These are phyloP conservation scores for Ascochyta koolunga DNA, from an alignment of 2,329 filamentous ascomycete species.

Conservation along the genomic window DNA sequence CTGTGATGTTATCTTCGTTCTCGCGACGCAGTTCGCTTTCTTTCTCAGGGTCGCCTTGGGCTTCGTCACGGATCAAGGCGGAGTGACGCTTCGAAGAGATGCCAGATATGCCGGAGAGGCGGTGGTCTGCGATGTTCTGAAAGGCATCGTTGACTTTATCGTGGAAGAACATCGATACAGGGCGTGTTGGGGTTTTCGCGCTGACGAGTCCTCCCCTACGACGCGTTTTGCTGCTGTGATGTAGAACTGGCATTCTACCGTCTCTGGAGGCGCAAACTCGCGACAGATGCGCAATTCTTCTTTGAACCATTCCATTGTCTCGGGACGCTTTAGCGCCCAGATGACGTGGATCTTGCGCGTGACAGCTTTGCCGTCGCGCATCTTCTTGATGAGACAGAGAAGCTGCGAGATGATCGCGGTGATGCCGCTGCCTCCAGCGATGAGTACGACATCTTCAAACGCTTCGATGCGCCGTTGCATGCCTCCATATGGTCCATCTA, in stretches of 20 bases:
- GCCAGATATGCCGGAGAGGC: conserved; percentile 51
- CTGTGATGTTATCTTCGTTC: conserved; percentile 83
- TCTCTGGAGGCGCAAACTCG: conserved; percentile 84
- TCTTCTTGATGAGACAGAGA: conserved; percentile 91
- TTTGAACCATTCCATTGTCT: conserved; percentile 97
- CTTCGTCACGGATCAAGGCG: conserved; percentile 80
- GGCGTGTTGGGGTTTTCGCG: conserved; percentile 59
- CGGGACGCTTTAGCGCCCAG: conserved; percentile 90
- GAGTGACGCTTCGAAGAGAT: conserved; percentile 69
- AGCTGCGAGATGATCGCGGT: conserved; percentile 92
- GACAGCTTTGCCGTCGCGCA: conserved; percentile 92
- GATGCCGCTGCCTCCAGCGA: conserved; percentile 93
- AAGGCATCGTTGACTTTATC: conserved; percentile 89
- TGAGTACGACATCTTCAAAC: conserved; percentile 91
- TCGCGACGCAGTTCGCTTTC: conserved; percentile 81
- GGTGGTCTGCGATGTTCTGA: conserved; percentile 81
- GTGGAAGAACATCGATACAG: conserved; percentile 77
- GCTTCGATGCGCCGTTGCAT: conserved; percentile 89
- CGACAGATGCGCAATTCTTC: conserved; percentile 92
- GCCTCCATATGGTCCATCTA: conserved; percentile 94
- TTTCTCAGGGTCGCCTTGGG: conserved; percentile 76
- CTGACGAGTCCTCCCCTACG: conserved; percentile 55
- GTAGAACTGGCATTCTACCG: conserved; percentile 92
- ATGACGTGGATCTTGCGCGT: conserved; percentile 89
- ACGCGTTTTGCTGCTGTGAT: conserved; percentile 77